phyloP scores from a whole-genome alignment of 305 asterid species.

The Solanum hybrid region DNA sequence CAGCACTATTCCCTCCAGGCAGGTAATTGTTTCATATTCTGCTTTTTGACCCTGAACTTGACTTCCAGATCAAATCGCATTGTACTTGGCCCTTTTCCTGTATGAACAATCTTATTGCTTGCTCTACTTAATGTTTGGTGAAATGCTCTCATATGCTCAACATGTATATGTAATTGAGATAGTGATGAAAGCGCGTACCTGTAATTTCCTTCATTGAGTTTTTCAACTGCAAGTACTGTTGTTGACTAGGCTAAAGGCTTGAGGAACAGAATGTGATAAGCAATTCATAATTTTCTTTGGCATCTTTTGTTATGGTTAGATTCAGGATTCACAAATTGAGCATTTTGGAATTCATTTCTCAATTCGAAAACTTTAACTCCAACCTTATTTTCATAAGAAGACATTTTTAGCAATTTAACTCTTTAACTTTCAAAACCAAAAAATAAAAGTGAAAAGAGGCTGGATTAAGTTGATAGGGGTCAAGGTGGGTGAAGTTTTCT shows the following conservation, averaged over 20 bases:
- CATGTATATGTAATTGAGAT: not conserved
- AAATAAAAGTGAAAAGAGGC: not conserved
- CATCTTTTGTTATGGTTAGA: not conserved
- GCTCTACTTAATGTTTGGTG: not conserved
- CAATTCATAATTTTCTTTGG: not conserved
- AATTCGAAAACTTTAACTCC: not conserved
- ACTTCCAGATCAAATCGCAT: not conserved
- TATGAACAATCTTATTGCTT: not conserved
- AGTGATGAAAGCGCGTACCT: not conserved
- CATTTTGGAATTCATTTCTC: not conserved
- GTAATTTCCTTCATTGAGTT: constrained; percentile 1
- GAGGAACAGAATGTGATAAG: not conserved
- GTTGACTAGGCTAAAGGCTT: not conserved
- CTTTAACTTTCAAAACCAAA: not conserved
- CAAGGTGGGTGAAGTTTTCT: not conserved
- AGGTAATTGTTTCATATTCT: constrained; percentile 36
- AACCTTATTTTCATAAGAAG: not conserved
- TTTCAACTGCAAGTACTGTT: not conserved
- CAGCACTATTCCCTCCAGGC: constrained; percentile 72
- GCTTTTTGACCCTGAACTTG: not conserved
- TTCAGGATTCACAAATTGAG: not conserved
- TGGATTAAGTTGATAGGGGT: not conserved
- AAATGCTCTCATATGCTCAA: not conserved
- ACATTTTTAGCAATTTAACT: not conserved
- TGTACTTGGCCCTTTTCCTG: not conserved